Evolutionary conservation across 306 rosid genomes (phyloP), one percentile per base, ranked within the genome.

Genomic region (Quercus bicolor): DNA sequence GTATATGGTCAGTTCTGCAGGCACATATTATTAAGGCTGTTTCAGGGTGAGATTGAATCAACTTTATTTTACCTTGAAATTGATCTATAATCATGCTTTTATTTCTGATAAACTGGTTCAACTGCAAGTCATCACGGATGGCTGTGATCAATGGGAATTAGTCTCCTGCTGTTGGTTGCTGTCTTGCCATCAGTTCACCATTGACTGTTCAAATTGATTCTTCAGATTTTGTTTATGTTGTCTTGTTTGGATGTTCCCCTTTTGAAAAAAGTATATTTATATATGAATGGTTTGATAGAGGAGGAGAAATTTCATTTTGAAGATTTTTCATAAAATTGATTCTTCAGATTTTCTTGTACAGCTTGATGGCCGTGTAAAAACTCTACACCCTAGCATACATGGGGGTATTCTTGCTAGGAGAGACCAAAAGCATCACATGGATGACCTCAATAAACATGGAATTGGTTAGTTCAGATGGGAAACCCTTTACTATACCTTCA

Each of bases 281-380:
- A 24, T 26, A 6, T 26, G 40, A 62, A 62, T 62, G 69, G 15
- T 12, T 14, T 26, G 40, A 28, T 15, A 62, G 40, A 15, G 40
- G 4, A 6, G 43, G 43, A 20, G 28, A n/a, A 28, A 62, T 62
- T 61, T 62, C 34, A 16, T 33, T 0, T 65, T 73, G 76, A 64
- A 66, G 69, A 28, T 5, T 13, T 28, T 4, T n/a, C 53, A 29
- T 11, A 74, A 53, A 81, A 73, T 43, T 83, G 61, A 80, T n/a
- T 81, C 64, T 34, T 57, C 54, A 74, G 81, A 9, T 59, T 73
- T 73, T 86, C 71, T 54, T 69, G 53, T 64, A 71, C 87, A 95
- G 98, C 98, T 95, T 51, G 98, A 95, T 83, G 98, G 98, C 23
- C 98, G 94, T 57, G 98, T 95, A 68, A 95, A 95, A 90, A 91